These are phyloP conservation scores for Miamiensis avidus DNA, from an alignment of 169 alveolate species.

Conservation along the genomic window DNA sequence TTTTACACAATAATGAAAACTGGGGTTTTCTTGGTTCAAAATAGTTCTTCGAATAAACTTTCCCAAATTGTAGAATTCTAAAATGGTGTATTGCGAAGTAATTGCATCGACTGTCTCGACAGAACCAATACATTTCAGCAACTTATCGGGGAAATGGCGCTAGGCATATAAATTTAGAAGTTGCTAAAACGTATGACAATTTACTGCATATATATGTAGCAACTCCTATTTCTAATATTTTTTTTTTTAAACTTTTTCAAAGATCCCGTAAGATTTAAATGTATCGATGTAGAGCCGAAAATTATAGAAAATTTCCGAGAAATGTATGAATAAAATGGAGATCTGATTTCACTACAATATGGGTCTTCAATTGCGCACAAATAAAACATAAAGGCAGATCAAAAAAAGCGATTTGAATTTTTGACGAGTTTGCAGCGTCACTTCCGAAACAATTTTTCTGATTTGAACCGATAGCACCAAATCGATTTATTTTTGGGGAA, in stretches of 20 bases:
- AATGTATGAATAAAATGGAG: conserved; percentile 78
- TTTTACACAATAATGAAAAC: conserved; percentile 57
- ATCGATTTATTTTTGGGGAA: conserved; percentile 64
- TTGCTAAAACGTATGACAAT: not conserved
- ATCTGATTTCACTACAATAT: conserved; percentile 71
- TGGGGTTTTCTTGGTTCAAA: conserved; percentile 56
- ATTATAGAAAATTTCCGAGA: conserved; percentile 54
- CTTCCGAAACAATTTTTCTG: conserved; percentile 55
- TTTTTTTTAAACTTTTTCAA: not conserved
- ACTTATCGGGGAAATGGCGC: conserved; percentile 70
- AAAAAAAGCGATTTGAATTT: conserved; percentile 55
- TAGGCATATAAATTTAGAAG: conserved; percentile 55
- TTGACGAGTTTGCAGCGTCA: conserved; percentile 58
- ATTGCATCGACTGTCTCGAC: conserved; percentile 84
- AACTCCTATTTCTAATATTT: not conserved
- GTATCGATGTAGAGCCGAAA: conserved; percentile 41
- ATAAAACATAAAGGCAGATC: conserved; percentile 53
- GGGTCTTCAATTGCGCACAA: conserved; percentile 84
- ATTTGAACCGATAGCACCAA: conserved; percentile 45
- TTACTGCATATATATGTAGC: too few species aligned
- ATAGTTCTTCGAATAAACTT: conserved; percentile 42
- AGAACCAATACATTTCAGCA: conserved; percentile 78
- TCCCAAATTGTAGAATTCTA: conserved; percentile 49
- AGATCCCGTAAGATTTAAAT: conserved; percentile 24
- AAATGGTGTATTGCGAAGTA: conserved; percentile 80